Evolutionary conservation across 2,329 filamentous ascomycete genomes (phyloP).

Genomic region (Trichothecium roseum): DNA sequence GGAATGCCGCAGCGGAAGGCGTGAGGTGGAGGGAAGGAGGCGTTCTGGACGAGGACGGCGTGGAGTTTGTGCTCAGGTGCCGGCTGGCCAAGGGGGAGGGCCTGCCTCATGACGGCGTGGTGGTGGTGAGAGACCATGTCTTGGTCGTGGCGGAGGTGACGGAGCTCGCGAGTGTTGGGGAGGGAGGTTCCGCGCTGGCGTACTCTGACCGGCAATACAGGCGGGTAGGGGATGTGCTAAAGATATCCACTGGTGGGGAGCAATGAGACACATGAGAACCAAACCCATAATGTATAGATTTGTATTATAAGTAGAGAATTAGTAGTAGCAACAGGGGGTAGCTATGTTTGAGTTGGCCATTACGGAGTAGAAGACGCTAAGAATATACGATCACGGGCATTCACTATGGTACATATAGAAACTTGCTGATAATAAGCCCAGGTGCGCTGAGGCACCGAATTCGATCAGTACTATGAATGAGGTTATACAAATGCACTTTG

Average conservation of each 20-base stretch:
- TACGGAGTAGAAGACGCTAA: too few species aligned
- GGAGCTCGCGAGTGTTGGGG: conserved; percentile 26
- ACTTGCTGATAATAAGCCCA: too few species aligned
- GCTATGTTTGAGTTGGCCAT: too few species aligned
- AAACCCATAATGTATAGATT: not conserved
- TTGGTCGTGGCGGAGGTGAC: conserved; percentile 41
- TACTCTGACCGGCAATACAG: conserved; percentile 41
- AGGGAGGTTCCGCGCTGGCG: conserved; percentile 30
- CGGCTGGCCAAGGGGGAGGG: conserved; percentile 25
- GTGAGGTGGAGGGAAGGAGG: conserved; percentile 15
- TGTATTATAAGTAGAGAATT: too few species aligned
- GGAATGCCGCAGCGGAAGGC: conserved; percentile 25
- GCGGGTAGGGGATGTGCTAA: conserved; percentile 26
- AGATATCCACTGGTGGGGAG: conserved; percentile 4
- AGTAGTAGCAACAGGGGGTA: too few species aligned
- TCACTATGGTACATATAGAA: too few species aligned
- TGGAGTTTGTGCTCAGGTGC: conserved; percentile 39
- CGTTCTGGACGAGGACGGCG: conserved; percentile 37
- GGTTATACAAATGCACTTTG: too few species aligned
- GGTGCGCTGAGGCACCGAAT: too few species aligned
- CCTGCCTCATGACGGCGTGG: conserved; percentile 24
- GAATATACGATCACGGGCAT: too few species aligned
- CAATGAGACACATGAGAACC: not conserved
- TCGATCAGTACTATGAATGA: too few species aligned
- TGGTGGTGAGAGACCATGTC: conserved; percentile 40